These are phyloP conservation scores for Salix suchowensis DNA, from an alignment of 345 rosid genomes.

Conservation along the genomic window DNA sequence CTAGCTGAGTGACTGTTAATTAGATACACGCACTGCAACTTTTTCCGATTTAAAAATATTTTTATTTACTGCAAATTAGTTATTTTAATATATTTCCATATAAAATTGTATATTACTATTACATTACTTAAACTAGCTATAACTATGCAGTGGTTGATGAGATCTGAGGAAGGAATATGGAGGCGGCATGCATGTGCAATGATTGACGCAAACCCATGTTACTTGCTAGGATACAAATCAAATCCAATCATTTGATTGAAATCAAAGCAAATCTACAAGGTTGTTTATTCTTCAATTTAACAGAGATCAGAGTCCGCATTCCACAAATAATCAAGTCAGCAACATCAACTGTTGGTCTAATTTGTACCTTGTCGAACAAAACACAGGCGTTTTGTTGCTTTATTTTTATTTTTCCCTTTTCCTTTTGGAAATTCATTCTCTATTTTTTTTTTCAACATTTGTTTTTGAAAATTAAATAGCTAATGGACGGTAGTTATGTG, in stretches of 20 bases:
- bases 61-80: too few relatives aligned
- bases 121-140: too few relatives aligned
- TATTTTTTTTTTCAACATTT: too few relatives aligned
- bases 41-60: background rate
- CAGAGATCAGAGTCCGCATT: background rate
- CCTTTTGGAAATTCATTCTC: too few relatives aligned
- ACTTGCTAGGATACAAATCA: constrained; percentile 22
- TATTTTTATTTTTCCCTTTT: too few relatives aligned
- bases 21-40: background rate
- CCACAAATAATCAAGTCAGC: constrained; percentile 16
- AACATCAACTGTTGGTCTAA: constrained; percentile 11
- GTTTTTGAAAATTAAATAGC: too few relatives aligned
- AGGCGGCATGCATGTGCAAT: constrained; percentile 39
- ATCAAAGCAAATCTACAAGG: constrained; percentile 3
- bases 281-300: background rate
- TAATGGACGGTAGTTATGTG: too few relatives aligned
- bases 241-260: constrained; percentile 31
- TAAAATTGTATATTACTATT: too few relatives aligned
- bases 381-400: background rate
- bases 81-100: too few relatives aligned
- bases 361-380: constrained; percentile 8
- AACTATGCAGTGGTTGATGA: background rate
- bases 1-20: background rate
- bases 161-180: constrained; percentile 9
- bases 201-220: constrained; percentile 26